A percentile compares a stretch with the other conserved stretches of the same genome.
Conservation (phyloP, 257 asterid genomes). For the Solanum rostratum region DNA sequence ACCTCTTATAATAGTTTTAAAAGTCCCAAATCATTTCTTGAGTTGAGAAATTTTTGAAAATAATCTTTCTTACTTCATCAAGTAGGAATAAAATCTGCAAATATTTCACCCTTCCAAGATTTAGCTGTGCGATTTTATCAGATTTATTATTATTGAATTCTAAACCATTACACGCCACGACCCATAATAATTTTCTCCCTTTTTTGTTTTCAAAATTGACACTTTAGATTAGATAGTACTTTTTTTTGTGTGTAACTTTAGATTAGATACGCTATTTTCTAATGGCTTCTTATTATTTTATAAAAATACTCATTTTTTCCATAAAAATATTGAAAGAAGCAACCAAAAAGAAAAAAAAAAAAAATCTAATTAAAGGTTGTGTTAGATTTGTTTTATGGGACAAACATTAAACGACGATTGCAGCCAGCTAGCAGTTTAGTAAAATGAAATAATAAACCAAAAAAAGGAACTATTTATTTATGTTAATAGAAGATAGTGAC, state of each 20-base stretch:
- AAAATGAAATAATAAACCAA: not conserved
- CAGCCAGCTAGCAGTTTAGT: not conserved
- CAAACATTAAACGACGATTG: not conserved
- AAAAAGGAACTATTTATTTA: not conserved
- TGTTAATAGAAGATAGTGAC: not conserved
- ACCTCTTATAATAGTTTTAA: not conserved
- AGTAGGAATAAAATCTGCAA: fast-evolving
- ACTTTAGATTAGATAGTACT: not conserved
- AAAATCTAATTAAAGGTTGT: not conserved
- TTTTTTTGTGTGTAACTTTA: not conserved
- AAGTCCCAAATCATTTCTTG: fast-evolving
- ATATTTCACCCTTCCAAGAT: too few relatives aligned
- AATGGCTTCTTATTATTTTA: not conserved
- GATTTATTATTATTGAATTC: not conserved
- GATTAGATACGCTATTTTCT: not conserved
- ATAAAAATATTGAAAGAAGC: not conserved
- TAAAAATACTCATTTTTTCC: not conserved
- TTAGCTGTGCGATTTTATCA: fast-evolving
- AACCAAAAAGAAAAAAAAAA: not conserved
- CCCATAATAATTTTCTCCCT: not conserved
- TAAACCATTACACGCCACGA: not conserved
- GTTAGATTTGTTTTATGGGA: not conserved
- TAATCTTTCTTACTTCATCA: not conserved
- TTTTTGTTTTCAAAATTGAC: not conserved
- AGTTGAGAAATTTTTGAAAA: not conserved